phyloP scores from a whole-genome alignment of 2,329 filamentous ascomycete species.

The Colletotrichum navitas region DNA sequence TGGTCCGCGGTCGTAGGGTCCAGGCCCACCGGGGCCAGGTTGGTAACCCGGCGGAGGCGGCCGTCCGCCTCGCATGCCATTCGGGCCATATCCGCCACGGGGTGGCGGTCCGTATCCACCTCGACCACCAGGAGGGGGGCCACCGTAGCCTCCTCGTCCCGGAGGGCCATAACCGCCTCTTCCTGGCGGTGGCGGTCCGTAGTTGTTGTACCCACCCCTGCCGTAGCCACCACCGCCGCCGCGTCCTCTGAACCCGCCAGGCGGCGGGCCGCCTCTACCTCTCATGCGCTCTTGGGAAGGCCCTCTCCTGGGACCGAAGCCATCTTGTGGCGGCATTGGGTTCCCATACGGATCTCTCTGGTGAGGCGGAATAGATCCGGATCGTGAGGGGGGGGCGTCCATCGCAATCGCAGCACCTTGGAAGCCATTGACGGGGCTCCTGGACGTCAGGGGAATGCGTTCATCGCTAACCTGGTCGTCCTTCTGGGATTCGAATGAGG shows the following conservation, averaged over 20 bases:
- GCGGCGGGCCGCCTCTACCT: slow-evolving; percentile 62
- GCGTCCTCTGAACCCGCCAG: slow-evolving; percentile 59
- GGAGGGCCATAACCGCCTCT: slow-evolving; percentile 63
- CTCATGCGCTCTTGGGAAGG: slow-evolving; percentile 64
- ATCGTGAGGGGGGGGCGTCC: slow-evolving; percentile 52
- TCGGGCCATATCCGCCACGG: slow-evolving; percentile 51
- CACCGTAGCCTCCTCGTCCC: slow-evolving; percentile 48
- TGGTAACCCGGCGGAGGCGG: slow-evolving; percentile 61
- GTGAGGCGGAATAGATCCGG: slow-evolving; percentile 53
- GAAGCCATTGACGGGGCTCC: slow-evolving; percentile 71
- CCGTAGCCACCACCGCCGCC: slow-evolving; percentile 56
- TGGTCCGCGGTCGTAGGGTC: slow-evolving; percentile 54
- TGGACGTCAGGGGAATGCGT: slow-evolving; percentile 76
- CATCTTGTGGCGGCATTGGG: slow-evolving; percentile 58
- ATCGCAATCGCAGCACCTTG: slow-evolving; percentile 60
- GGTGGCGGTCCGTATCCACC: slow-evolving; percentile 62
- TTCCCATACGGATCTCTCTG: slow-evolving; percentile 75
- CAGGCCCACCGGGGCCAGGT: slow-evolving; percentile 47
- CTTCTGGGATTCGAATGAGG: slow-evolving; percentile 76
- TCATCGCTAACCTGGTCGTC: slow-evolving; percentile 76
- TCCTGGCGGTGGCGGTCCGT: slow-evolving; percentile 33
- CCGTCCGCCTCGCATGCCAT: slow-evolving; percentile 54
- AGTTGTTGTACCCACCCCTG: slow-evolving; percentile 56
- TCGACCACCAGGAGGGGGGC: slow-evolving; percentile 53
- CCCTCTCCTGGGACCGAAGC: slow-evolving; percentile 61